phyloP scores from a whole-genome alignment of 257 asterid species.

The Solanum sejunctum region DNA sequence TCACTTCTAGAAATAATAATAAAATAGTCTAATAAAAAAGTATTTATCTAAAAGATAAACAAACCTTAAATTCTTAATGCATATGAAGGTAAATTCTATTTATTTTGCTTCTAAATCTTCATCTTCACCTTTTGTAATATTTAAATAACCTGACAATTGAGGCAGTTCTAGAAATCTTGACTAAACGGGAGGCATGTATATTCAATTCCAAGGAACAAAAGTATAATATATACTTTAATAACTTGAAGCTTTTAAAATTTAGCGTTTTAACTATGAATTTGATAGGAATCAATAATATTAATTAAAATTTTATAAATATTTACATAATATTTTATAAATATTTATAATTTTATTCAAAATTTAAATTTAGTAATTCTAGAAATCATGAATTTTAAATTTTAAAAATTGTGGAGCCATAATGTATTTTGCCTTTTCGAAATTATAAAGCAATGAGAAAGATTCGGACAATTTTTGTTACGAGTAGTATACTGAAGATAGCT shows the following conservation, averaged over 20 bases:
- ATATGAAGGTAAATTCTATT: not conserved
- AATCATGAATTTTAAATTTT: no score
- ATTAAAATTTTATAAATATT: no score
- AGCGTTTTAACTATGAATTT: not conserved
- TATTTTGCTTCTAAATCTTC: no score
- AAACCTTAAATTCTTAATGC: no score
- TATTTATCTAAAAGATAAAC: no score
- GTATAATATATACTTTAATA: not conserved
- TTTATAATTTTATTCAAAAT: no score
- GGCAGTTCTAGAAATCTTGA: not conserved
- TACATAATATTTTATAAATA: no score
- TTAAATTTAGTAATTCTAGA: not conserved
- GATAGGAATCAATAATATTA: not conserved
- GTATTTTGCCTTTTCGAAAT: not conserved
- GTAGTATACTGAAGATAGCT: not conserved
- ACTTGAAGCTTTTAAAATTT: not conserved
- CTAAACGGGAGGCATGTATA: not conserved
- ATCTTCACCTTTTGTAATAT: not conserved
- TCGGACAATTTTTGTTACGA: not conserved
- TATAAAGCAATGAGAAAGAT: not conserved
- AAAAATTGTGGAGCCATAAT: not conserved
- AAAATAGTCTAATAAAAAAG: no score
- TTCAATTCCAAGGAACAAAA: not conserved
- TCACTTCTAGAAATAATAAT: not conserved
- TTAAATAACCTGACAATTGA: not conserved